Evolutionary conservation across 352 stramenopile species (phyloP), one percentile per base, ranked within the genome.

Genomic region (Globisporangium paroecandrum): DNA sequence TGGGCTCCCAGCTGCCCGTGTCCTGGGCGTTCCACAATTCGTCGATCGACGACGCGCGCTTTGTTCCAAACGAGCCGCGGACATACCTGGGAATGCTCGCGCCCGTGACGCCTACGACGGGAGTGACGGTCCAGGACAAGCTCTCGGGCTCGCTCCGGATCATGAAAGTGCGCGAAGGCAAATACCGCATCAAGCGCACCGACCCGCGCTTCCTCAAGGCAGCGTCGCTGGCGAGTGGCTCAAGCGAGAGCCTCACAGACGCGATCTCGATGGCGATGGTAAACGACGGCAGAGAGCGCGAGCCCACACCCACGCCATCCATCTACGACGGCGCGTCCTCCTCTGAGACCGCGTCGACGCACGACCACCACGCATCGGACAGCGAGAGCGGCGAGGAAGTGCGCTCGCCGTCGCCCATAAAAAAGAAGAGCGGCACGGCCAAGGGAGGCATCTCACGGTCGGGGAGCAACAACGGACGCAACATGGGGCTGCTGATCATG

Each of bases 1-100:
- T 83, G 3, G 77, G 77, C 22, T 78, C 73, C 4, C 73, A 86
- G 29, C 51, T 91, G 5, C 73, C 80, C 0, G 82, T 93, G 22
- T 86, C 82, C 20, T 95, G 87, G 87, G 71, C 79, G 10, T 83
- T 93, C 62, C 81, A 87, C 38, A 89, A 73, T 69, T 90, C 83
- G 7, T 69, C 84, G 15, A 83, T 92, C 38, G 85, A 95, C 51
- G 85, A 91, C 54, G 76, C 77, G 7, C 84, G 79, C 1, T 91
- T 93, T 64, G 69, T 93, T 10, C 87, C 87, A 9, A 66, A 78
- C 1, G 82, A 91, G 65, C 87, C 84, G 7, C 78, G 74, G 38
- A 78, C 79, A 9, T 95, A 89, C 66, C 49, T 91, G 18, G 47
- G 62, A 8, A 54, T 79, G 24, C 71, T 91, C 8, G 41, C 65